A percentile compares a stretch with the other conserved stretches of the same genome.
These are phyloP conservation scores for Lophium mytilinum DNA, from an alignment of 495 filamentous ascomycete genomes.

Conservation along the genomic window DNA sequence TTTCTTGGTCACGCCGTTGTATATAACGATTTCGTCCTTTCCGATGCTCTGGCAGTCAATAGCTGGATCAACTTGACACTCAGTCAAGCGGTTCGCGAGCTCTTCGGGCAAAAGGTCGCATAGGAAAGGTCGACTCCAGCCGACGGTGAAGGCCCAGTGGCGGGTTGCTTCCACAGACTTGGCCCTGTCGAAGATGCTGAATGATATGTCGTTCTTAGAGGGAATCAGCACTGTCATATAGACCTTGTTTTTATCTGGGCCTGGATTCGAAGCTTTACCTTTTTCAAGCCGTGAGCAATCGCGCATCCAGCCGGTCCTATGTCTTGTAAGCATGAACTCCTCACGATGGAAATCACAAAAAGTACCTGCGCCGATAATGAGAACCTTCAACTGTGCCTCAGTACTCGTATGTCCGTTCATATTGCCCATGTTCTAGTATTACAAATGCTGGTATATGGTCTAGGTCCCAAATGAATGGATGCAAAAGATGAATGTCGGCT, in stretches of 20 bases:
- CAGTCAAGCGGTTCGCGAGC: conserved; percentile 5
- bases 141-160: conserved; percentile 16
- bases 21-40: conserved; percentile 9
- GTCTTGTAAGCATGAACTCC: background rate
- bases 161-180: conserved; percentile 3
- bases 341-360: background rate
- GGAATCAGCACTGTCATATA: background rate
- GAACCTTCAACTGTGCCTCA: background rate
- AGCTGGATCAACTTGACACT: conserved; percentile 9
- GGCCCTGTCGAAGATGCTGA: conserved; percentile 12
- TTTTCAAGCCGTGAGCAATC: conserved; percentile 13
- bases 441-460: no score
- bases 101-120: conserved; percentile 9
- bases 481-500: background rate
- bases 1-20: conserved; percentile 10
- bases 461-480: no score
- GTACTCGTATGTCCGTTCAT: background rate
- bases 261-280: background rate
- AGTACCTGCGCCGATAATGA: background rate
- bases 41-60: conserved; percentile 10
- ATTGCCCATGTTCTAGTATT: no score
- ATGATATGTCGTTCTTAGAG: conserved; percentile 5
- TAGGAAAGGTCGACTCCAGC: conserved; percentile 12
- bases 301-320: conserved; percentile 13
- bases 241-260: no score